Evolutionary conservation across 2,329 filamentous ascomycete species (phyloP).

Genomic region (Sarocladiaceae sp.): DNA sequence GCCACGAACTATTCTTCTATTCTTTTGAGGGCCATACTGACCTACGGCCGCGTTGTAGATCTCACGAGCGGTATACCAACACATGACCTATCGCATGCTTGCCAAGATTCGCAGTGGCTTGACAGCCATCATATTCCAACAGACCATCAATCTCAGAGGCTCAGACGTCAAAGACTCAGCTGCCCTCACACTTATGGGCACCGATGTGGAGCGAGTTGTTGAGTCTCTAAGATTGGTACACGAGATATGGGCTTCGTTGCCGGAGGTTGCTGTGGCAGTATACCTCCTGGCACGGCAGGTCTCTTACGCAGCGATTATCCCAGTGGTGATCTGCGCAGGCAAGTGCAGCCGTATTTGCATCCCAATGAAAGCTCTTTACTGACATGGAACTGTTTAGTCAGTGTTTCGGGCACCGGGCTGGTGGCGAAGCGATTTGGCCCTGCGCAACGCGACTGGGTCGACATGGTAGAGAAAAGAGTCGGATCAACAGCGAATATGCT

Average conservation of each 20-base stretch:
- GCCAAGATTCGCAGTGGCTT: neutral
- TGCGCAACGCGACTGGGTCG: conserved; percentile 33
- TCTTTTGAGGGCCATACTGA: too few relatives aligned
- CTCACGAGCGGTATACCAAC: too few relatives aligned
- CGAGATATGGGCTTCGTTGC: conserved; percentile 22
- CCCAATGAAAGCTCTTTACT: neutral
- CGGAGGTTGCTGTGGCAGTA: conserved; percentile 22
- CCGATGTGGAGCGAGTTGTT: conserved; percentile 27
- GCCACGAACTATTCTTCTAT: too few relatives aligned
- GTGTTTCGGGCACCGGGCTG: neutral
- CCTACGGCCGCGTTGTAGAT: too few relatives aligned
- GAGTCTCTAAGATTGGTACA: conserved; percentile 19
- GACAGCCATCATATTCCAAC: neutral
- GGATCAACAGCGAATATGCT: conserved; percentile 35
- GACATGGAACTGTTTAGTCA: too few relatives aligned
- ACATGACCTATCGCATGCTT: too few relatives aligned
- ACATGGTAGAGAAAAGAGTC: conserved; percentile 38
- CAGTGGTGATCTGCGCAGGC: conserved; percentile 19
- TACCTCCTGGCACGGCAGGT: conserved; percentile 26
- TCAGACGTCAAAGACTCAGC: conserved; percentile 20
- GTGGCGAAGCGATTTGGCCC: too few relatives aligned
- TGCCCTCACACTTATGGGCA: conserved; percentile 28
- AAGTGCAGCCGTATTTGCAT: neutral
- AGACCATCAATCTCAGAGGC: conserved; percentile 13
- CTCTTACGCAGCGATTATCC: conserved; percentile 20